A percentile compares a stretch with the other conserved stretches of the same genome.
phyloP scores from a whole-genome alignment of 306 rosid genomes.

The Dryas alaskensis region DNA sequence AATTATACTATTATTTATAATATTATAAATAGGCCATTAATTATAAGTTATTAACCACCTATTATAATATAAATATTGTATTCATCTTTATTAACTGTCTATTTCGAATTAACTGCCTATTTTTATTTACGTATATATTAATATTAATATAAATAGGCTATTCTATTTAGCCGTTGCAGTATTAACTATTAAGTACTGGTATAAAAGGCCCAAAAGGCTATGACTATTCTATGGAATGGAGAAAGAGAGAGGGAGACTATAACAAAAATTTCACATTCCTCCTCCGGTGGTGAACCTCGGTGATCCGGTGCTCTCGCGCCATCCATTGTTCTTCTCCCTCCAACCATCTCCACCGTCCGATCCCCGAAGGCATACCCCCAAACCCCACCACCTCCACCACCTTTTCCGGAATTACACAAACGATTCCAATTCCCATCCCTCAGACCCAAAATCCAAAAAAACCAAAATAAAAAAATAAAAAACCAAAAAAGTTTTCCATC shows the following conservation, averaged over 20 bases:
- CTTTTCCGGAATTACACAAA: background rate
- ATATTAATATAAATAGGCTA: too few relatives aligned
- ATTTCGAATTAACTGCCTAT: too few relatives aligned
- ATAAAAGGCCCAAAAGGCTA: background rate
- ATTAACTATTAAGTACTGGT: background rate
- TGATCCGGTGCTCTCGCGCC: slow-evolving; percentile 44
- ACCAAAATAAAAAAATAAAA: too few relatives aligned
- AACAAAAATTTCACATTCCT: background rate
- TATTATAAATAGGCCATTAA: too few relatives aligned
- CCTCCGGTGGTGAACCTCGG: slow-evolving; percentile 44
- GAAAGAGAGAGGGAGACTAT: background rate
- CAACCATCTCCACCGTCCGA: background rate
- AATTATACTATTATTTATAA: too few relatives aligned
- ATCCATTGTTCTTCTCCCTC: background rate
- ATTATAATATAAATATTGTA: too few relatives aligned
- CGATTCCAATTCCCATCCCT: background rate
- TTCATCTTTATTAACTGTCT: too few relatives aligned
- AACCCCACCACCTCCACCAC: background rate
- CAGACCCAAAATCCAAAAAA: background rate
- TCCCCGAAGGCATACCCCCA: slow-evolving; percentile 18
- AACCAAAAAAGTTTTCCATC: background rate
- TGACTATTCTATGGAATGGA: background rate
- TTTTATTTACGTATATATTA: too few relatives aligned
- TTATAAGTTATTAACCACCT: too few relatives aligned
- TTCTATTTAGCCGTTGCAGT: too few relatives aligned